Conservation (phyloP, 129 eudicot genomes). For the Centrapalus pauciflorus region DNA sequence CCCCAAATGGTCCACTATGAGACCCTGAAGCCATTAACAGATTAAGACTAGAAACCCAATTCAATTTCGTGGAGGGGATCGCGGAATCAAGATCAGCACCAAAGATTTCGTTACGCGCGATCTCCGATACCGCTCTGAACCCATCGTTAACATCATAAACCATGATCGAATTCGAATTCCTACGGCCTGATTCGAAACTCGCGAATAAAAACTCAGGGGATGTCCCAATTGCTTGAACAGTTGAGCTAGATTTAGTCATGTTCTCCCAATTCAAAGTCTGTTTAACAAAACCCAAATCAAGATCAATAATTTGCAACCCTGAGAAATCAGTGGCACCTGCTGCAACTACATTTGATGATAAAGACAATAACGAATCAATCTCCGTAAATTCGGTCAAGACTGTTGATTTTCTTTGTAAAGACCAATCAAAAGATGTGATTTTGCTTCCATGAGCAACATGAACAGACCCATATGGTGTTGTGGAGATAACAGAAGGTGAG, state of each 20-base stretch:
- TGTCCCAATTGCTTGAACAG: conserved; percentile 62
- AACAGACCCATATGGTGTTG: conserved; percentile 40
- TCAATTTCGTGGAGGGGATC: conserved; percentile 61
- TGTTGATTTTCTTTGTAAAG: conserved; percentile 47
- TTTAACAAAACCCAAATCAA: conserved; percentile 40
- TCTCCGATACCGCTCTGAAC: conserved; percentile 39
- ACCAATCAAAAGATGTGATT: conserved; percentile 71
- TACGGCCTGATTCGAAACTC: conserved; percentile 61
- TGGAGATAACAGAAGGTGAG: conserved; percentile 42
- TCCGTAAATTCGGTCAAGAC: conserved; percentile 57
- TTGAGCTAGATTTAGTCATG: conserved; percentile 61
- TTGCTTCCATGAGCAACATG: conserved; percentile 65
- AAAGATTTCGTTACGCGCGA: conserved; percentile 52
- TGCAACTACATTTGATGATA: conserved; percentile 42
- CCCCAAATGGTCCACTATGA: conserved; percentile 75
- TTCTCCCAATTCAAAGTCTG: conserved; percentile 62
- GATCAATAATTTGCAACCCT: conserved; percentile 50
- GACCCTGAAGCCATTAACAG: conserved; percentile 80
- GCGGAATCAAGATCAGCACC: conserved; percentile 72
- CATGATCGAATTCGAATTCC: conserved; percentile 69
- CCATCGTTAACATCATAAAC: conserved; percentile 48
- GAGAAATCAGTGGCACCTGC: conserved; percentile 65
- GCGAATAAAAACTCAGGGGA: conserved; percentile 48
- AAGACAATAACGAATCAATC: conserved; percentile 51
- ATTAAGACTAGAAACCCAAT: conserved; percentile 55